phyloP scores from a whole-genome alignment of 148 eudicot species.

The Beta vulgaris region DNA sequence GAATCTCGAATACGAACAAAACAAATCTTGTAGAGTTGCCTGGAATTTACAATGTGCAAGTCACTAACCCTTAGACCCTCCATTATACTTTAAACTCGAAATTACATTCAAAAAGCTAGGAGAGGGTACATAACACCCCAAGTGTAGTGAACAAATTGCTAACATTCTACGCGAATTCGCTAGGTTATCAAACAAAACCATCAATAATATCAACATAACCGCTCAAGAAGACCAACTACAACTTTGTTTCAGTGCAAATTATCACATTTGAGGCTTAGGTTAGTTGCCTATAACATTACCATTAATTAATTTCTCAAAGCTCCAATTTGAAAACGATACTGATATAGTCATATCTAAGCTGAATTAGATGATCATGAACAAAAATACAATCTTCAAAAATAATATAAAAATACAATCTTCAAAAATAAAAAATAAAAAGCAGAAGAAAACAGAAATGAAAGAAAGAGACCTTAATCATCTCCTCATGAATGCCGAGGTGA shows the following conservation, averaged over 20 bases:
- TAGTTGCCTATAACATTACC: too few relatives aligned
- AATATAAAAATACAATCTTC: too few relatives aligned
- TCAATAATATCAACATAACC: not conserved
- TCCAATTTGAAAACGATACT: too few relatives aligned
- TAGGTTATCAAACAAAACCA: not conserved
- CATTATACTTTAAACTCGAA: not conserved
- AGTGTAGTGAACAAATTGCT: not conserved
- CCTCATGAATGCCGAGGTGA: constrained; percentile 95
- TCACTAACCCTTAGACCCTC: not conserved
- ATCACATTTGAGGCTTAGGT: too few relatives aligned
- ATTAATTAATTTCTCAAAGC: too few relatives aligned
- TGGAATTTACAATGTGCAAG: not conserved
- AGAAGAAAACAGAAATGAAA: not conserved
- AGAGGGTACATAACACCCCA: too few relatives aligned
- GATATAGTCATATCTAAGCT: not conserved
- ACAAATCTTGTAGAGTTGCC: not conserved
- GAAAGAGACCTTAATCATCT: constrained; percentile 80
- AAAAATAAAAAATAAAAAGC: not conserved
- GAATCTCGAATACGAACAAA: too few relatives aligned
- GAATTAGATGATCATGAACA: not conserved
- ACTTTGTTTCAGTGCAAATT: not conserved
- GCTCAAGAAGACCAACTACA: too few relatives aligned
- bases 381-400: not conserved
- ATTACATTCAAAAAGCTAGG: not conserved
- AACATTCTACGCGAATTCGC: not conserved